These are phyloP conservation scores for Pseudocercospora ulei DNA, from an alignment of 2,329 filamentous ascomycete genomes.

Conservation along the genomic window DNA sequence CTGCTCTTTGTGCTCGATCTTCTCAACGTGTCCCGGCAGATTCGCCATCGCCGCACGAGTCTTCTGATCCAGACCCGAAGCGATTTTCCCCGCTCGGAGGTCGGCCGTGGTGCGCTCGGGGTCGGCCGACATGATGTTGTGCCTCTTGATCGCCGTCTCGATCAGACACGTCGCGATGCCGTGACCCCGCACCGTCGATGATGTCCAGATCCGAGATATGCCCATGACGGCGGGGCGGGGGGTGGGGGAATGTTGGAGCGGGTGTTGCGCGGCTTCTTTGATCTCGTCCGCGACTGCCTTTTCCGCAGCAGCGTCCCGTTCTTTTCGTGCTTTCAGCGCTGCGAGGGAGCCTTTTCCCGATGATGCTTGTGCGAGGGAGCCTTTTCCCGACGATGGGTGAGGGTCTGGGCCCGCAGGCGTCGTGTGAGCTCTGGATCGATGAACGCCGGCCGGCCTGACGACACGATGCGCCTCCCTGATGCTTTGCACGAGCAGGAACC, in stretches of 20 bases:
- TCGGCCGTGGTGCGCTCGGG: conserved; percentile 2
- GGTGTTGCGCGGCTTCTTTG: conserved; percentile 16
- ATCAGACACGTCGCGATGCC: conserved; percentile 51
- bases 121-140: conserved; percentile 14
- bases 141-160: conserved; percentile 34
- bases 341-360: conserved; percentile 13
- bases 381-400: conserved; percentile 11
- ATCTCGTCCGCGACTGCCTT: conserved; percentile 11
- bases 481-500: conserved; percentile 52
- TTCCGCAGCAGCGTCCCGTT: conserved; percentile 16
- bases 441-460: conserved; percentile 26
- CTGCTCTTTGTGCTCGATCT: conserved; percentile 46
- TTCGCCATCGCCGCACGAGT: neutral
- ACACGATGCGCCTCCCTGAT: conserved; percentile 50
- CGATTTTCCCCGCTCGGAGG: neutral
- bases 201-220: conserved; percentile 58
- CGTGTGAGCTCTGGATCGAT: conserved; percentile 8
- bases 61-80: neutral
- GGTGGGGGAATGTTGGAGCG: conserved; percentile 22
- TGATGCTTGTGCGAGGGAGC: conserved; percentile 18
- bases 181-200: conserved; percentile 46
- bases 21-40: conserved; percentile 38
- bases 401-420: conserved; percentile 19
- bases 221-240: conserved; percentile 45
- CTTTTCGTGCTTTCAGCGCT: conserved; percentile 24